Evolutionary conservation across 805 yeast genomes (phyloP), one percentile per base, ranked within the genome.

Genomic region (Nakazawaea peltata): DNA sequence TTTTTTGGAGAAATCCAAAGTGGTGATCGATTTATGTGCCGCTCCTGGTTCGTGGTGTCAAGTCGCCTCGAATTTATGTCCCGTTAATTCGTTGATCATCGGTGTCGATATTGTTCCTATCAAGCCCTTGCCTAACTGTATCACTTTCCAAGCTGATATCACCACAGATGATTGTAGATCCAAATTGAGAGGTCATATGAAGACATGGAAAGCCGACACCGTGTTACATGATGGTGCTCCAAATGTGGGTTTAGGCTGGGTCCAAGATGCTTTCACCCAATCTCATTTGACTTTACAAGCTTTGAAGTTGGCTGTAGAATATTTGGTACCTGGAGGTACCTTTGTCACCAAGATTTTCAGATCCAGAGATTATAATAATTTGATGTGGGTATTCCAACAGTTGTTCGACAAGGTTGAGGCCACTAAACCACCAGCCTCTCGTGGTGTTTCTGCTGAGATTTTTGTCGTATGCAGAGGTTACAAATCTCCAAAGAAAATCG

Each of bases 1-100:
- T 59, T 92, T 92, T 56, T 63, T 88, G 35, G 96, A 88, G 49
- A 83, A 85, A 54, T 85, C 96, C 14, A 92, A 86, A 57, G 97
- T 92, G 28, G 96, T 92, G 29, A 84, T 92, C 34, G 98, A 92
- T 71, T 69, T 92, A 49, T 92, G 98, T 79, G 97, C 97, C 36
- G 98, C 98, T 9, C 97, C 97, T 28, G 98, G 98, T 39, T 86
- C 97, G 3, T 92, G 98, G 98, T 92, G 98, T 71, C 98, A 92
- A 65, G 97, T 92, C 29, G 98, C 98, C 1, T 77, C 95, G 1
- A 83, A 87, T 42, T 60, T 86, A 36, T 87, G 97, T 62, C 97
- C 98, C 2, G 68, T 87, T 1, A 86, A 87, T 58, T 85, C 97
- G 1, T 69, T 92, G 46, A 92, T 92, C 51, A 86, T 92, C 36